These are phyloP conservation scores for Picea abies DNA, from an alignment of 83 land plant species.

Conservation along the genomic window DNA sequence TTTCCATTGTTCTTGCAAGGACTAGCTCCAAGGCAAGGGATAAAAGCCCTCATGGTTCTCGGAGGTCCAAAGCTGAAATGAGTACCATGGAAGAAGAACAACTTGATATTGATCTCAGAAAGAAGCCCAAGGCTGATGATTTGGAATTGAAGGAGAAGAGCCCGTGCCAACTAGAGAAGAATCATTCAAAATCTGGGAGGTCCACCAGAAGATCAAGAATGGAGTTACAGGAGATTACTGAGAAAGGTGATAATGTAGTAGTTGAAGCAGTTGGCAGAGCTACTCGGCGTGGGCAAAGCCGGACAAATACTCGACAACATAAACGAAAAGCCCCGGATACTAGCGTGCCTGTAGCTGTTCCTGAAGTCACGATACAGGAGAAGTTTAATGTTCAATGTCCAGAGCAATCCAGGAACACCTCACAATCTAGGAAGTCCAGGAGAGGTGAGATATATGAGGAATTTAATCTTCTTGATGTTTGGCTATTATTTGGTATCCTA, in stretches of 20 bases:
- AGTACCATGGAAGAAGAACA: conserved; percentile 13
- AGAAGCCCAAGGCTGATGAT: conserved; percentile 7
- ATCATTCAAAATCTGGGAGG: conserved; percentile 1
- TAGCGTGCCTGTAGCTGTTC: conserved; percentile 6
- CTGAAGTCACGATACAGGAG: background rate
- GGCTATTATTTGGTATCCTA: background rate
- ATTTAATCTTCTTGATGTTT: background rate
- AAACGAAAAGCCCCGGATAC: conserved; percentile 14
- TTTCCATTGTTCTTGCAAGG: conserved; percentile 4
- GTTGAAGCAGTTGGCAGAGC: background rate
- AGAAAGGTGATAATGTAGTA: conserved; percentile 10
- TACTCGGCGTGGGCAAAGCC: conserved; percentile 9
- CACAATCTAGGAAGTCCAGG: conserved; percentile 6
- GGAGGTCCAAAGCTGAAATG: background rate
- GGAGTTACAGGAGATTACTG: conserved; percentile 15
- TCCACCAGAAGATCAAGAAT: conserved; percentile 5
- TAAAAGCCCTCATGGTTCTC: conserved; percentile 11
- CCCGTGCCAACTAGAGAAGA: conserved; percentile 4
- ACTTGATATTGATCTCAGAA: conserved; percentile 10
- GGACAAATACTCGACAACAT: conserved; percentile 6
- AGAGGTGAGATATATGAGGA: background rate
- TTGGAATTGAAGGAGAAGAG: conserved; percentile 4
- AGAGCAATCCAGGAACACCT: background rate
- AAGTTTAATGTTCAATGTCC: background rate
- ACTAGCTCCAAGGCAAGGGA: conserved; percentile 8